Conservation (phyloP, 2,329 filamentous ascomycete genomes). For the Ceratocystis cacaofunesta region DNA sequence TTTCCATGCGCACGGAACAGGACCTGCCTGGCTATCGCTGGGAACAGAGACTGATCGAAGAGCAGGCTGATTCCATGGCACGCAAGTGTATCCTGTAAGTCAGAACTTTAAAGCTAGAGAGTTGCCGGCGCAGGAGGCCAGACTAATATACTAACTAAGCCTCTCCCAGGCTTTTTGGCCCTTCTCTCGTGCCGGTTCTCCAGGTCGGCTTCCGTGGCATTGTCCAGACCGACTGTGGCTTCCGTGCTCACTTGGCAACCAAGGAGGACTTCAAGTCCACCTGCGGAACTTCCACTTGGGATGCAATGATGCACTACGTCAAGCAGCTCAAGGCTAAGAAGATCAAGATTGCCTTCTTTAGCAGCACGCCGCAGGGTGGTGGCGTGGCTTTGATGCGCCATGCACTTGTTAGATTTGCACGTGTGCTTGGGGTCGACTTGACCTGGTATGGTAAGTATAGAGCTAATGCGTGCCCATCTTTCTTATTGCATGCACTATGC, state of each 20-base stretch:
- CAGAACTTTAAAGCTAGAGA: neutral
- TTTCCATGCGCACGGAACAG: constrained; percentile 42
- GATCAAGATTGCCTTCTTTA: constrained; percentile 63
- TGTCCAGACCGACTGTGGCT: constrained; percentile 56
- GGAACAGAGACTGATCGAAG: constrained; percentile 50
- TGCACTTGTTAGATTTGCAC: constrained; percentile 56
- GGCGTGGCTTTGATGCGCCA: constrained; percentile 73
- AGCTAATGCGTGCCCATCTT: too few relatives aligned
- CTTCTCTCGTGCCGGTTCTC: constrained; percentile 53
- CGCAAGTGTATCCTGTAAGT: constrained; percentile 60
- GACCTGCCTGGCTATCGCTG: constrained; percentile 33
- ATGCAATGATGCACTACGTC: constrained; percentile 47
- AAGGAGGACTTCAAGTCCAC: constrained; percentile 46
- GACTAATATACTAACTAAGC: neutral
- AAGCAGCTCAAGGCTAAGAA: constrained; percentile 47
- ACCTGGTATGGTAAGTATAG: constrained; percentile 49
- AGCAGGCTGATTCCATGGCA: constrained; percentile 69
- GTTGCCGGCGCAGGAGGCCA: neutral
- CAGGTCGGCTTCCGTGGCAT: constrained; percentile 51
- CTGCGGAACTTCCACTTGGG: constrained; percentile 48
- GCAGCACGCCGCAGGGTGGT: constrained; percentile 66
- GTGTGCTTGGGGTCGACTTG: constrained; percentile 50
- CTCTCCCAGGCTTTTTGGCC: constrained; percentile 50
- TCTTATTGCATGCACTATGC: neutral
- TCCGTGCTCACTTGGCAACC: constrained; percentile 43